A percentile compares a stretch with the other conserved stretches of the same genome.
Conservation (phyloP, 257 asterid species). For the Nicotiana attenuata region DNA sequence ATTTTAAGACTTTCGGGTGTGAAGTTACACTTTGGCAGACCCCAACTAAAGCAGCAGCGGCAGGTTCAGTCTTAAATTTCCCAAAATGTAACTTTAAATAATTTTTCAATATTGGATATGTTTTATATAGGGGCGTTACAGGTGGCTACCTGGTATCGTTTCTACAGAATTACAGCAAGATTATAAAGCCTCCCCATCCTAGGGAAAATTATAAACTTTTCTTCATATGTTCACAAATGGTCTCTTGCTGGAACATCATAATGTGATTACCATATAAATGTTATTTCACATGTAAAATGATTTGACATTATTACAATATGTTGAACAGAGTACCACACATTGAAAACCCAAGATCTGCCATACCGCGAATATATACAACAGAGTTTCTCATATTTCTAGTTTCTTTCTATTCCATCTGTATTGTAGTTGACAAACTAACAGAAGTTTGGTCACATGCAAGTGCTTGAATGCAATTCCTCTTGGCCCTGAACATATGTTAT, state of each 20-base stretch:
- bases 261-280: neutral
- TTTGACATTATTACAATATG: neutral
- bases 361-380: neutral
- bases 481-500: neutral
- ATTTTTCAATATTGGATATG: too few relatives aligned
- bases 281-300: neutral
- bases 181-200: too few relatives aligned
- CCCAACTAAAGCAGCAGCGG: too few relatives aligned
- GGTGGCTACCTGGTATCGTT: too few relatives aligned
- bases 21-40: too few relatives aligned
- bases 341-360: neutral
- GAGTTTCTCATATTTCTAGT: neutral
- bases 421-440: neutral
- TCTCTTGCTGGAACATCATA: neutral
- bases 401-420: neutral
- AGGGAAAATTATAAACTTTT: too few relatives aligned
- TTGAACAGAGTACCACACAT: neutral
- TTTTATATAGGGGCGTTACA: too few relatives aligned
- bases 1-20: too few relatives aligned
- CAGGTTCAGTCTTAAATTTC: too few relatives aligned
- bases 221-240: neutral
- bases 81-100: too few relatives aligned
- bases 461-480: neutral
- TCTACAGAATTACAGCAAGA: too few relatives aligned
- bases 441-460: neutral